Conservation (phyloP, 176 grass and related monocot species). For the Avena eriantha region DNA sequence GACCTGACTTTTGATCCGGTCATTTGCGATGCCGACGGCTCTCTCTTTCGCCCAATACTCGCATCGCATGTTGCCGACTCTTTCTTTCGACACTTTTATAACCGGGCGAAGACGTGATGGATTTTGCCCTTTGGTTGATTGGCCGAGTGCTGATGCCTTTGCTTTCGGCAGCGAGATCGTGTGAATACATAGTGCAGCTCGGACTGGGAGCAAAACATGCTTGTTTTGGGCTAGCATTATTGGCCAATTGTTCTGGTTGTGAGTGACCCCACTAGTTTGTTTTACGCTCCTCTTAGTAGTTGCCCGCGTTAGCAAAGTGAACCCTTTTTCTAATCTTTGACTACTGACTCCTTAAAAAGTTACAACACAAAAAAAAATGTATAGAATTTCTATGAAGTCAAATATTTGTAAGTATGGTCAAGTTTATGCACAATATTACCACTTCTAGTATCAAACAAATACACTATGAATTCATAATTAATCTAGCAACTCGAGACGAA, state of each 20-base stretch:
- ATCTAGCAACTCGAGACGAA: too few species aligned
- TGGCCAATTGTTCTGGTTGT: not conserved
- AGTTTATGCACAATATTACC: too few species aligned
- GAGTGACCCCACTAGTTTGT: not conserved
- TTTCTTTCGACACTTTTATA: not conserved
- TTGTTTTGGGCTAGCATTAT: not conserved
- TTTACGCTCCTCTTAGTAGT: not conserved
- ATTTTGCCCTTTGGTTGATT: not conserved
- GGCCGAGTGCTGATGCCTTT: too few species aligned
- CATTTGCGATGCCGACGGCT: not conserved
- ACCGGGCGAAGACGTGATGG: not conserved
- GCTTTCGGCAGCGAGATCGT: not conserved
- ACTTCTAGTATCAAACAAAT: too few species aligned
- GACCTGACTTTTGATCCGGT: not conserved
- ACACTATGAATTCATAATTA: too few species aligned
- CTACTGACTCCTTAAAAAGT: too few species aligned
- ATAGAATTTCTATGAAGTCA: too few species aligned
- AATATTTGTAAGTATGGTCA: too few species aligned
- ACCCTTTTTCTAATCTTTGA: too few species aligned
- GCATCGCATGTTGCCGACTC: not conserved
- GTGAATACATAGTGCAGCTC: not conserved
- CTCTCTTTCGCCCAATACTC: not conserved
- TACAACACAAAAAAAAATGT: too few species aligned
- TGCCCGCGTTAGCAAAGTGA: too few species aligned
- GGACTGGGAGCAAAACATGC: not conserved